Evolutionary conservation across 192 early-diverging fungal genomes (phyloP), one percentile per base, ranked within the genome.

Genomic region (Coemansia pectinata): DNA sequence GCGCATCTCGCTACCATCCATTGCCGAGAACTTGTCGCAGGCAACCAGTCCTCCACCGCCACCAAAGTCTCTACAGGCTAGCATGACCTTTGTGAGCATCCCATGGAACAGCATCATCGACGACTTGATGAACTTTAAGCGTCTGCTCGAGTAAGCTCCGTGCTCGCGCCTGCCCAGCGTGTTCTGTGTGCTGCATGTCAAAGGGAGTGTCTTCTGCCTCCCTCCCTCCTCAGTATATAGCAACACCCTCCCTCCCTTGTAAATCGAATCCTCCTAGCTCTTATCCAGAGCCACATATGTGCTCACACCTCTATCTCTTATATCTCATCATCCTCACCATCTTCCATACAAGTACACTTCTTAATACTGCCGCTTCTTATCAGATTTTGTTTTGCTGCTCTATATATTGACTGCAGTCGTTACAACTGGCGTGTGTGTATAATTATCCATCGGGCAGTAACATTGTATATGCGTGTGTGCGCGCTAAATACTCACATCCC

Each of bases 1-100:
- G 70, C 87, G 77, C 67, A 74, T 86, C 47, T 86, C 85, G 55
- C 84, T 83, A 31, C 85, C 70, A 21, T 81, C 84, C 9, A 87
- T 83, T 69, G 76, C 80, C 40, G 82, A 83, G 62, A 84, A 84
- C 42, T 63, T 84, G 40, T 79, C 77, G 62, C 82, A 84, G 71
- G 82, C 74, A 69, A 80, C 82, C 15, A 65, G 75, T 68, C 70
- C 76, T 38, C 81, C 86, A 36, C 85, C 81, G 42, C 84, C 86
- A 50, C 90, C 91, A 48, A 90, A 91, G 77, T 87, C 87, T 33
- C 75, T 96, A 63, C 85, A 85, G 60, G 93, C 93, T 72, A 92
- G 90, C 69, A 93, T 96, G 93, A 96, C 94, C 42, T 94, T 92
- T 88, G 91, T 96, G 34, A 96, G 92, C 80, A 90, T 96, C n/a